Conservation (phyloP, 768 basidiomycete species). For the Hericium alpestre region DNA sequence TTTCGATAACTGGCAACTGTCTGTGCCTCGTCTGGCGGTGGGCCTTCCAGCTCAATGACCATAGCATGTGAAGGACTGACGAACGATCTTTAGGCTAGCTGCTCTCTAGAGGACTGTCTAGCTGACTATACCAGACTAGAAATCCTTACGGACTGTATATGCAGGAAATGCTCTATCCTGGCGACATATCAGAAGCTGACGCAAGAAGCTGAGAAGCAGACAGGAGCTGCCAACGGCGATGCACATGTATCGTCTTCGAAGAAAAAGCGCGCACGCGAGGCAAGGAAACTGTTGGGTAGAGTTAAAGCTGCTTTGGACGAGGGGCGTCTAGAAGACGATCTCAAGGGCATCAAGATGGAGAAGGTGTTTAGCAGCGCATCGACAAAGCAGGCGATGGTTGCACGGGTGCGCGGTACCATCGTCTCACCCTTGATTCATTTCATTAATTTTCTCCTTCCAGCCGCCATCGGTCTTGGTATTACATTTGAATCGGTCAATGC, state of each 20-base stretch:
- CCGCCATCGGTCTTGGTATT: conserved; percentile 81
- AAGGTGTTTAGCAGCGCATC: conserved; percentile 64
- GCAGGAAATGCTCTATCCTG: conserved; percentile 80
- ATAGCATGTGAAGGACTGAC: not conserved
- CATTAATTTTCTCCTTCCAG: conserved; percentile 24
- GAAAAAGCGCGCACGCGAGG: conserved; percentile 67
- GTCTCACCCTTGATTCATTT: not conserved
- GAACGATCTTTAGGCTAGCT: conserved; percentile 39
- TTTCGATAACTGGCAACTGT: conserved; percentile 77
- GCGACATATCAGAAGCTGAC: conserved; percentile 61
- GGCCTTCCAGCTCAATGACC: conserved; percentile 19
- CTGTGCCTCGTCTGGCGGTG: conserved; percentile 56
- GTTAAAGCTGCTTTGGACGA: conserved; percentile 59
- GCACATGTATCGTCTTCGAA: conserved; percentile 52
- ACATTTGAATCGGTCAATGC: conserved; percentile 87
- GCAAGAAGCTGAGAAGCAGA: conserved; percentile 51
- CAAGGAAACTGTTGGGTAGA: conserved; percentile 48
- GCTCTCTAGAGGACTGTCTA: conserved; percentile 73
- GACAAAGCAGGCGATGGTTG: conserved; percentile 88
- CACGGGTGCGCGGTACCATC: conserved; percentile 47
- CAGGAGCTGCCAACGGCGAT: conserved; percentile 20
- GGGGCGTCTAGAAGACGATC: conserved; percentile 73
- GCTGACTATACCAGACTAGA: conserved; percentile 86
- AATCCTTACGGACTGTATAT: conserved; percentile 81
- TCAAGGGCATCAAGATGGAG: conserved; percentile 73